phyloP scores from a whole-genome alignment of 1,284 basidiomycete species.

The Malassezia slooffiae region DNA sequence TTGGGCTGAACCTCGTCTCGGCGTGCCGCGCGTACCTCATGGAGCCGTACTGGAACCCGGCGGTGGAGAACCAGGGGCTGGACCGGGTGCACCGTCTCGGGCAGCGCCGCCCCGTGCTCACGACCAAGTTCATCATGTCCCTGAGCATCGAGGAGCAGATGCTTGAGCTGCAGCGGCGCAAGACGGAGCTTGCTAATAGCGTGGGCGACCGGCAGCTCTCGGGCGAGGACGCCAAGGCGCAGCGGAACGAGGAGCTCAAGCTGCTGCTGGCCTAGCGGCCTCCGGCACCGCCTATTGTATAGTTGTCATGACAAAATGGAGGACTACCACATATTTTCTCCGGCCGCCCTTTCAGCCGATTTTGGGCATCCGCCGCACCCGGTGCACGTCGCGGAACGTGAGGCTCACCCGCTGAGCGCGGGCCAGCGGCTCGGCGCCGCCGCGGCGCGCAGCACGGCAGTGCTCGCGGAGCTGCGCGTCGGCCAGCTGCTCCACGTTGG shows the following conservation, averaged over 20 bases:
- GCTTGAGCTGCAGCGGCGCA: conserved; percentile 37
- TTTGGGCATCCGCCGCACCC: conserved; percentile 1
- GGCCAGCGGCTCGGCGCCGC: conserved; percentile 46
- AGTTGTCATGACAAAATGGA: neutral
- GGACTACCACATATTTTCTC: neutral
- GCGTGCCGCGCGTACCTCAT: conserved; percentile 69
- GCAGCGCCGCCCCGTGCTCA: conserved; percentile 35
- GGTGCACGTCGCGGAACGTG: conserved; percentile 68
- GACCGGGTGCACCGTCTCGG: conserved; percentile 43
- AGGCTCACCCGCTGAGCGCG: conserved; percentile 64
- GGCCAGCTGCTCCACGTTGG: conserved; percentile 18
- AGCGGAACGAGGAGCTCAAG: conserved; percentile 30
- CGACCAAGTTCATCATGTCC: conserved; percentile 40
- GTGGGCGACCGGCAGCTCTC: conserved; percentile 26
- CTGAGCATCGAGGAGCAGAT: conserved; percentile 45
- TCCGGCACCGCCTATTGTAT: neutral
- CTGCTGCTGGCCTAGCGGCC: conserved; percentile 28
- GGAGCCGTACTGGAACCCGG: conserved; percentile 96
- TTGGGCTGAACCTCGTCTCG: conserved; percentile 60
- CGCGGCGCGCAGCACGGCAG: too few species aligned
- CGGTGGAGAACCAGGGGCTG: conserved; percentile 58
- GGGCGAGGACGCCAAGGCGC: conserved; percentile 16
- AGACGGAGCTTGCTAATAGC: conserved; percentile 39
- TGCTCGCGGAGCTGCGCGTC: conserved; percentile 6
- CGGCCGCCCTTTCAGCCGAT: neutral